Base-by-base conservation (phyloP, 1,139 yeast genomes). In the Taphrina communis region DNA sequence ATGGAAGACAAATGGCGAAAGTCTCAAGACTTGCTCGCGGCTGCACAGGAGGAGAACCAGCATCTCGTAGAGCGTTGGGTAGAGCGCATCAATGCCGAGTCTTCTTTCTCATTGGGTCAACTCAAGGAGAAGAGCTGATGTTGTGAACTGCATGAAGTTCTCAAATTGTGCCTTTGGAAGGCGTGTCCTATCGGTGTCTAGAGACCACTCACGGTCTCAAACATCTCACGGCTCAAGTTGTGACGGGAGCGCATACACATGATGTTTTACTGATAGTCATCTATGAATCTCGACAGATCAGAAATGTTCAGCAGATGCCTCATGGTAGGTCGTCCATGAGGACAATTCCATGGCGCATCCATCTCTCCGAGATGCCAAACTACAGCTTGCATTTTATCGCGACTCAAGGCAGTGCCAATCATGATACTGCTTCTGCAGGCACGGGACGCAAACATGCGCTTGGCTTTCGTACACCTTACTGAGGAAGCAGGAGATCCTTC, bases 321-420 rank as follows among this genome's bases (percentile, higher is more conserved):
- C 88, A 94, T 86, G 1, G 99, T 94, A 0, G 99, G 99, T 71
- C 99, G 81, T 0, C 99, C 99, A 78, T 94, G 99, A 0, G 99
- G 99, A 77, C 99, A 94, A 75, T 93, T 94, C 75, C 99, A 95
- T 0, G 99, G 99, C 75, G 90, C 90, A 72, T 92, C 94, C 50
- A 95, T 80, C 0, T 78, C 79, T 25, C 95, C 86, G 69, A 95
- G 80, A 74, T 92, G 84, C 41, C 79, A 77, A 1, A 94, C 93
- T 0, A 94, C 86, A 58, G 77, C 79, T 1, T 78, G 76, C 99
- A 95, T 95, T 7, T 85, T 83, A 9, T 77, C 79, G 35, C 70
- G 74, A 5, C 81, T 82, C 62, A 94, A 79, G 1, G 88, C 84
- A 72, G 85, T 88, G 0, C 99, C 99, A 65, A 94, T 86, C 99